Evolutionary conservation across 225 moss, liverwort and hornwort species (phyloP), one percentile per base, ranked within the genome.

Genomic region (Polytrichum formosum): DNA sequence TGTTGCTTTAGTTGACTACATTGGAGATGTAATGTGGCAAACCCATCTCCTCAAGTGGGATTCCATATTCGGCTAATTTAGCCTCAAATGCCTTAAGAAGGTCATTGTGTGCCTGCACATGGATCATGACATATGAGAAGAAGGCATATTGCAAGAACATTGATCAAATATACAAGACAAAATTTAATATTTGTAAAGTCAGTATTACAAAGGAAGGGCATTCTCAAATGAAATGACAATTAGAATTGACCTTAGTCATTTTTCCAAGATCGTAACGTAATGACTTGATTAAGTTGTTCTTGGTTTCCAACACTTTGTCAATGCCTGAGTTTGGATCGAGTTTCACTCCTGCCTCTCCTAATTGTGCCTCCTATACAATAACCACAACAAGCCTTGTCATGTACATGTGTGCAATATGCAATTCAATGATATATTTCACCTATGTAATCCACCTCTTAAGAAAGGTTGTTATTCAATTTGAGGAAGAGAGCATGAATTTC

Each of bases 11-110:
- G 26, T 74, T 6, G 25, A 80, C 72, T 7, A 70, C 72, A 69
- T 88, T 90, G 0, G 91, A 86, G 18, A 98, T 90, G 55, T 94
- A 98, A 74, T 98, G 98, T 60, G 84, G 82, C 26, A 98, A 77
- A 54, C 91, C 98, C 94, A 94, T 98, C 23, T 94, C 92, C 65
- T 98, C 87, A 9, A 98, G 79, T 17, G 94, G 94, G 0, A 98
- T 90, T 60, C 91, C 87, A 72, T 90, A 92, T 66, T 92, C 90
- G 4, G 78, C 91, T 78, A 98, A 70, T 70, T 98, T 94, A 18
- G 82, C 67, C 76, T 98, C 97, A 81, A 87, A 91, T 28, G 92
- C 92, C 77, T 83, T 88, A 19, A 94, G 82, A 19, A 90, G 20
- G 2, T 98, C 91, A 30, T 84, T 78, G 20, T 98, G 92, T 66